phyloP scores from a whole-genome alignment of 805 yeast species.

The Diddensiella transvaalensis region DNA sequence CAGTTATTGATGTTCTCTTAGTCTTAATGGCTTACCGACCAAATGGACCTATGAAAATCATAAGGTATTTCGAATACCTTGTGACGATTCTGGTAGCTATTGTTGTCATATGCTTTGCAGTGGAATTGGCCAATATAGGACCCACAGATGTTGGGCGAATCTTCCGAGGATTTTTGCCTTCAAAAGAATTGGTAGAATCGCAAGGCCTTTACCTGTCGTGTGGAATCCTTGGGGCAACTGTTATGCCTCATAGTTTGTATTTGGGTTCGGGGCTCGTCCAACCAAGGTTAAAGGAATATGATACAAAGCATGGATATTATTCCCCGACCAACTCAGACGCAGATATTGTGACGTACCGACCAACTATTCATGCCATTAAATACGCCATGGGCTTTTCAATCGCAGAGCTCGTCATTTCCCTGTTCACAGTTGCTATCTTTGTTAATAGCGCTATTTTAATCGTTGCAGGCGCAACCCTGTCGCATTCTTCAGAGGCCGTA shows the following conservation, averaged over 20 bases:
- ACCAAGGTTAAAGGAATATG: constrained; percentile 75
- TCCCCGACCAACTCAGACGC: constrained; percentile 23
- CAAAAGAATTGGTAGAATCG: constrained; percentile 51
- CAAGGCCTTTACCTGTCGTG: constrained; percentile 71
- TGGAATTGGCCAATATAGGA: constrained; percentile 51
- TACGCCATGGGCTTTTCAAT: constrained; percentile 78
- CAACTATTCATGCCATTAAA: constrained; percentile 75
- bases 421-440: constrained; percentile 85
- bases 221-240: constrained; percentile 90
- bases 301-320: constrained; percentile 51
- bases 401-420: constrained; percentile 75
- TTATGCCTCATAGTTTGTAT: constrained; percentile 88
- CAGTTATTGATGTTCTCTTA: constrained; percentile 76
- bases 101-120: constrained; percentile 71
- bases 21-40: constrained; percentile 76
- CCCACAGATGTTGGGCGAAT: constrained; percentile 53
- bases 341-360: constrained; percentile 43
- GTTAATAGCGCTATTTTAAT: constrained; percentile 87
- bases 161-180: constrained; percentile 68
- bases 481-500: constrained; percentile 54
- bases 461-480: constrained; percentile 86
- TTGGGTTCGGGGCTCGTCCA: constrained; percentile 86
- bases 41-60: constrained; percentile 69
- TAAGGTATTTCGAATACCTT: constrained; percentile 72
- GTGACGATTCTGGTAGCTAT: constrained; percentile 67